phyloP scores from a whole-genome alignment of 805 yeast species.

The Starmerella vitae region DNA sequence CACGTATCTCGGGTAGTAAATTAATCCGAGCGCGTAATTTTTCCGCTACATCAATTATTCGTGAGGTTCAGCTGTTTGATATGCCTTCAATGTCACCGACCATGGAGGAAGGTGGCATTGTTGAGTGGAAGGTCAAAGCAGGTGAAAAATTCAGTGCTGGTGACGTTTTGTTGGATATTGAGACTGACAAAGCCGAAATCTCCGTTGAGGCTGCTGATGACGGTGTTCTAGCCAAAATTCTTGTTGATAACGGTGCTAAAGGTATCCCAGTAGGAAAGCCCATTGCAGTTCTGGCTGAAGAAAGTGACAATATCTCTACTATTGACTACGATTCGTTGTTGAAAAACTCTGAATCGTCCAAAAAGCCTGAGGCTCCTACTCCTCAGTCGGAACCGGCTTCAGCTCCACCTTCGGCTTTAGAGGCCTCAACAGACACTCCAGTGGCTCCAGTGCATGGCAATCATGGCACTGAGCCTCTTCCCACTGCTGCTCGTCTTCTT shows the following conservation, averaged over 20 bases:
- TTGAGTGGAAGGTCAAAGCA: constrained; percentile 73
- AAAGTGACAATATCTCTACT: constrained; percentile 61
- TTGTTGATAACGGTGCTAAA: constrained; percentile 54
- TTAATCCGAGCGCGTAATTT: no score
- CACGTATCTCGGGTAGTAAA: no score
- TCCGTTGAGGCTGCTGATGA: constrained; percentile 95
- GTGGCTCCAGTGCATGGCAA: constrained; percentile 21
- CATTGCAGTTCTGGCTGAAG: constrained; percentile 80
- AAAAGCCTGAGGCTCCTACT: constrained; percentile 9
- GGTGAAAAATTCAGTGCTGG: constrained; percentile 67
- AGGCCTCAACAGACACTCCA: constrained; percentile 2
- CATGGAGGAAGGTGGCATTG: constrained; percentile 90
- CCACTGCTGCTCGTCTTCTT: constrained; percentile 45
- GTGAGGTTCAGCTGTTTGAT: constrained; percentile 33
- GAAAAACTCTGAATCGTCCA: constrained; percentile 4
- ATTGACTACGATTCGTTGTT: constrained; percentile 44
- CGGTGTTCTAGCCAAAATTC: constrained; percentile 71
- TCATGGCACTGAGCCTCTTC: constrained; percentile 51
- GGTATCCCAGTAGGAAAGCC: constrained; percentile 77
- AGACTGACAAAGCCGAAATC: constrained; percentile 96
- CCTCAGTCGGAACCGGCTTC: constrained; percentile 13
- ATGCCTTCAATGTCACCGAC: constrained; percentile 99
- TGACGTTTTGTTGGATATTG: constrained; percentile 92
- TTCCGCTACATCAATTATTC: constrained; percentile 1
- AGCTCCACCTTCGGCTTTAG: constrained; percentile 13